Evolutionary conservation across 1,284 basidiomycete genomes (phyloP).

Genomic region (Apiotrichum brassicae): DNA sequence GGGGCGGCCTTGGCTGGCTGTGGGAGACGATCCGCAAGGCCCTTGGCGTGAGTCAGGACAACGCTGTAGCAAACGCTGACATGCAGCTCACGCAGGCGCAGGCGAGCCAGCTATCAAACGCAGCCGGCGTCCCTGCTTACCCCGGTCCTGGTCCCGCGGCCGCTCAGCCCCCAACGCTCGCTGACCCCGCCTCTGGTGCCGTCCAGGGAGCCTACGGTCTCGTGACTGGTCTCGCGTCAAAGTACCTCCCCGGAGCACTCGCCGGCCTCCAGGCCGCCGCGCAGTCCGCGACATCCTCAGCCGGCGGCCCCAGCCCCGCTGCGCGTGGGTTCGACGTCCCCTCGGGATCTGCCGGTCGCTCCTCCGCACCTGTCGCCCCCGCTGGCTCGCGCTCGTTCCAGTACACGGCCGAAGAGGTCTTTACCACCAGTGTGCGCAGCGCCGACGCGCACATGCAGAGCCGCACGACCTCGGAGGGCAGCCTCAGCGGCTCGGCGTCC

Average conservation of each 20-base stretch:
- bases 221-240: conserved; percentile 13
- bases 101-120: conserved; percentile 5
- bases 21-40: conserved; percentile 36
- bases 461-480: conserved; percentile 8
- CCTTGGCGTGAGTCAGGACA: conserved; percentile 31
- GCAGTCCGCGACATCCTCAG: conserved; percentile 3
- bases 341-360: not conserved
- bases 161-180: conserved; percentile 38
- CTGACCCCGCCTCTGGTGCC: conserved; percentile 42
- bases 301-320: not conserved
- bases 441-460: not conserved
- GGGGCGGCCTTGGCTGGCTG: conserved; percentile 28
- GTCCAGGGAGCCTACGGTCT: conserved; percentile 36
- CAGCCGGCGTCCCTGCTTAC: not conserved
- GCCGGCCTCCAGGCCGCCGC: conserved; percentile 33
- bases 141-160: conserved; percentile 2
- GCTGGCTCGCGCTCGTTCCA: conserved; percentile 4
- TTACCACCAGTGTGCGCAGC: not conserved
- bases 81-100: conserved; percentile 12
- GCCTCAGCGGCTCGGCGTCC: conserved; percentile 13
- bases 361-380: not conserved
- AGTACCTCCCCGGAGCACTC: conserved; percentile 40
- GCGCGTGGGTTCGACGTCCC: conserved; percentile 12
- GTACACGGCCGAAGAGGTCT: conserved; percentile 5
- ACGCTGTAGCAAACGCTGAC: too few relatives aligned